Evolutionary conservation across 176 grass and related monocot genomes (phyloP).

Genomic region (Rhynchospora pubera): DNA sequence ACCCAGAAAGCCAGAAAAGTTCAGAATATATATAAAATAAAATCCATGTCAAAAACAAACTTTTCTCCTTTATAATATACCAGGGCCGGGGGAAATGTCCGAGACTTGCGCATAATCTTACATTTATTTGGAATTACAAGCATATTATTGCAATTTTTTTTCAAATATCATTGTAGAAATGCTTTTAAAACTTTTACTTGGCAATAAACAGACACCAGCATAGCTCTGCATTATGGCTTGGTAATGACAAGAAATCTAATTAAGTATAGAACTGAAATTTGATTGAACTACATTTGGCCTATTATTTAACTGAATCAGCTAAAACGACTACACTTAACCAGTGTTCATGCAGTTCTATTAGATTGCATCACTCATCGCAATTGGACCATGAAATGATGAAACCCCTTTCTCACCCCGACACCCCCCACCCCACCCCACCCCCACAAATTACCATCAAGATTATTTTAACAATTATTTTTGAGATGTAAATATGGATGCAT

Average conservation of each 20-base stretch:
- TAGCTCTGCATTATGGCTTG: not conserved
- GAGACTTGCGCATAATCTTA: no score
- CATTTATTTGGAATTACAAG: no score
- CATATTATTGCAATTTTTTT: no score
- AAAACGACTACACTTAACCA: not conserved
- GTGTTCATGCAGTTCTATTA: not conserved
- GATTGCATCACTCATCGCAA: no score
- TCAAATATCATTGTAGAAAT: no score
- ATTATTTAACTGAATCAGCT: not conserved
- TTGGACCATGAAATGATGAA: not conserved
- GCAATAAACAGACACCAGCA: not conserved
- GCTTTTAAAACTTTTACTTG: not conserved
- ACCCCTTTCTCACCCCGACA: not conserved
- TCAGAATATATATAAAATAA: not conserved
- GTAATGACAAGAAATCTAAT: not conserved
- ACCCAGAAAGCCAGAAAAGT: not conserved
- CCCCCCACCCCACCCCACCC: not conserved
- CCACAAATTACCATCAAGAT: not conserved
- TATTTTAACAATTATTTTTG: not conserved
- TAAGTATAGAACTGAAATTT: not conserved
- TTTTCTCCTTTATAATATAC: not conserved
- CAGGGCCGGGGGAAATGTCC: no score
- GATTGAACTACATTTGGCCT: not conserved
- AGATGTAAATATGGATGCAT: not conserved
- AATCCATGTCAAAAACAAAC: not conserved